These are phyloP conservation scores for barrel medic (Medicago truncatula) DNA, from an alignment of 306 rosid genomes.

Conservation along the genomic window MtrunA17r5.0-ANR NC_053043.1:43950501-43951000, in stretches of 20 bases:
- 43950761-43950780: constrained; percentile 83
- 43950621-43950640: constrained; percentile 85
- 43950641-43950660: constrained; percentile 61
- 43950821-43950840: constrained; percentile 95
- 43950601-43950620: constrained; percentile 76
- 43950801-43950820: constrained; percentile 83
- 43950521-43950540: too few species aligned
- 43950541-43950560: background rate
- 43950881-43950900: background rate
- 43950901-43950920: background rate
- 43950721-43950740: constrained; percentile 87
- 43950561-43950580: background rate
- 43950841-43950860: constrained; percentile 56
- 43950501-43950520: too few species aligned
- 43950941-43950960: background rate
- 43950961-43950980: too few species aligned
- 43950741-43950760: constrained; percentile 89
- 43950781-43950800: constrained; percentile 89
- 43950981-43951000: background rate
- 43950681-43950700: constrained; percentile 49
- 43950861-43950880: background rate
- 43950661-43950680: constrained; percentile 70
- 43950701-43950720: constrained; percentile 79
- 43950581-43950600: constrained; percentile 86
- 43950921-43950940: too few species aligned